Conservation (phyloP, 2,329 filamentous ascomycete genomes). For the Pseudogymnoascus pannorum region DNA sequence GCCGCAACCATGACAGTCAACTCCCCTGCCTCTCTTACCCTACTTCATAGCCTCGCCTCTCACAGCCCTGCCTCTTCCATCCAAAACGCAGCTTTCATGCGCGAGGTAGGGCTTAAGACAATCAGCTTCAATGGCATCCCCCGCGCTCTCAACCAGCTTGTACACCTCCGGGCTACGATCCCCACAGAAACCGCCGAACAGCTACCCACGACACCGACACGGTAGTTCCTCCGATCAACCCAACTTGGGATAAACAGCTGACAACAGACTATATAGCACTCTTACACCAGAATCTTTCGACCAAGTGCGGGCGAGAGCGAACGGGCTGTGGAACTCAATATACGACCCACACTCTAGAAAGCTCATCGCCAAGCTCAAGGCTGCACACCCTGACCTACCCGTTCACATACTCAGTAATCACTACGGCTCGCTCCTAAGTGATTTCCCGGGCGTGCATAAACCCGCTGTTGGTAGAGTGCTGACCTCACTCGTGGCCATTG, state of each 20-base stretch:
- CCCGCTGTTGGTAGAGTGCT: constrained; percentile 59
- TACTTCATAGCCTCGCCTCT: constrained; percentile 35
- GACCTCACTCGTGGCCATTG: constrained; percentile 66
- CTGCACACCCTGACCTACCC: constrained; percentile 74
- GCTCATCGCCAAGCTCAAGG: constrained; percentile 61
- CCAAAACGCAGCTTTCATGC: constrained; percentile 61
- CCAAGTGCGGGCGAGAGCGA: constrained; percentile 49
- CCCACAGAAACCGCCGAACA: constrained; percentile 40
- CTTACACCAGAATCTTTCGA: constrained; percentile 47
- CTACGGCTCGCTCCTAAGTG: constrained; percentile 66
- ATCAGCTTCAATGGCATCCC: constrained; percentile 64
- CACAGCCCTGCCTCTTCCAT: constrained; percentile 29
- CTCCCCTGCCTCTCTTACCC: constrained; percentile 65
- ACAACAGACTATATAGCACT: constrained; percentile 25
- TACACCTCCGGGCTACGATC: constrained; percentile 56
- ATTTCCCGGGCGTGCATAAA: constrained; percentile 37
- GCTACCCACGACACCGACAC: constrained; percentile 51
- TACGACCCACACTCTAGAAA: constrained; percentile 70
- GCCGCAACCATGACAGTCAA: constrained; percentile 83
- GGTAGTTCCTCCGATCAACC: constrained; percentile 9
- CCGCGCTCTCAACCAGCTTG: constrained; percentile 60
- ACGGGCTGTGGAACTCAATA: constrained; percentile 65
- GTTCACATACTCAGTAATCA: constrained; percentile 70
- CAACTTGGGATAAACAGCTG: background rate
- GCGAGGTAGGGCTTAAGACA: constrained; percentile 68